Evolutionary conservation across 1,284 basidiomycete genomes (phyloP).

Genomic region (Trametes polyzona): DNA sequence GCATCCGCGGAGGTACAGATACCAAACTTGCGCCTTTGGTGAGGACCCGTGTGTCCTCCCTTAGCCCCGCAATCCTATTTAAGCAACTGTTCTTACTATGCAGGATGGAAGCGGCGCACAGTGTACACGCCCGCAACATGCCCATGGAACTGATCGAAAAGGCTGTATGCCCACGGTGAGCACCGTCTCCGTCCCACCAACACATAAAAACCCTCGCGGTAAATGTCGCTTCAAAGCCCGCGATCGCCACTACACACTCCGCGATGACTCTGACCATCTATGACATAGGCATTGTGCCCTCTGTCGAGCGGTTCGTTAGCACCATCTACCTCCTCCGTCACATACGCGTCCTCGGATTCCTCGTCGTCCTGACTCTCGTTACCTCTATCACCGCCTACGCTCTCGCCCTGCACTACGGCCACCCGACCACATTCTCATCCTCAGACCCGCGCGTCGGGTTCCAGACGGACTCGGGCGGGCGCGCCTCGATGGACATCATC

Average conservation of each 20-base stretch:
- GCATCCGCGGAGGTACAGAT: too few species aligned
- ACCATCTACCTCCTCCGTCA: conserved; percentile 15
- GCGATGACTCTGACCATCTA: conserved; percentile 8
- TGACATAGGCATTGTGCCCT: conserved; percentile 14
- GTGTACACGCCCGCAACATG: too few species aligned
- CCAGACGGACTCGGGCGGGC: conserved; percentile 7
- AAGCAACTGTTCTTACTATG: too few species aligned
- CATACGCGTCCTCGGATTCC: conserved; percentile 6
- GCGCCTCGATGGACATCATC: conserved; percentile 15
- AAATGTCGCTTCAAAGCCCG: not conserved
- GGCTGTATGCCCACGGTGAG: not conserved
- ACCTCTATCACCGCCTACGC: not conserved
- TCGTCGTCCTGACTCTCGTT: not conserved
- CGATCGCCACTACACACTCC: not conserved
- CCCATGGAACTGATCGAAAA: not conserved
- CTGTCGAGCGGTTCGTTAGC: conserved; percentile 14
- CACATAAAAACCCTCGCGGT: not conserved
- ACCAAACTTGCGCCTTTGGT: too few species aligned
- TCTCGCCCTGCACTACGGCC: conserved; percentile 8
- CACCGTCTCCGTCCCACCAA: not conserved
- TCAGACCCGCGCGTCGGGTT: conserved; percentile 15
- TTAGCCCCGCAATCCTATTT: too few species aligned
- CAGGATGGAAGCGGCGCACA: too few species aligned
- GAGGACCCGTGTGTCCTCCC: too few species aligned
- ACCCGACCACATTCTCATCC: conserved; percentile 7